Evolutionary conservation across 306 rosid genomes (phyloP), one percentile per base, ranked within the genome.

Genomic region (Malus sylvestris): DNA sequence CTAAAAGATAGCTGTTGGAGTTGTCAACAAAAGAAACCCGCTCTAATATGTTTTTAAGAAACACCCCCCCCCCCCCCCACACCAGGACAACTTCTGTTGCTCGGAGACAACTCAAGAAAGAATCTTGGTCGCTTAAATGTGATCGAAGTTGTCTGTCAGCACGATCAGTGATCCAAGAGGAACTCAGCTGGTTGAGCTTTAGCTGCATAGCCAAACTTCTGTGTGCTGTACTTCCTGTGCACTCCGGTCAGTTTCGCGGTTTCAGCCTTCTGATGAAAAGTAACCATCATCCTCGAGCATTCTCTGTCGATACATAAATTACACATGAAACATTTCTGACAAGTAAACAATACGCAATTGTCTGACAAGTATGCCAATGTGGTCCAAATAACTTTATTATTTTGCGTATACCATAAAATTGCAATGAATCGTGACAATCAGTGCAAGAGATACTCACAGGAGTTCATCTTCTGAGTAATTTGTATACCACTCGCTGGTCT

Each of bases 281-380:
- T 55, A 66, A 91, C 95, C 92, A 91, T 89, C 93, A 85, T 29
- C 79, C 78, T 86, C 45, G 98, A 89, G 87, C 98, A 93, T 78
- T 88, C 91, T 74, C 98, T 93, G 72, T 74, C 52, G 61, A 68
- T 42, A 38, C 59, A 61, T 0, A 46, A 4, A 42, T 11, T 33
- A 5, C 25, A 59, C 16, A 58, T 20, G n/a, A 13, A 32, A 4
- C 1, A 53, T 6, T n/a, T 27, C 15, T 61, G n/a, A 12, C 40
- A 16, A 33, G 29, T 57, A 20, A 57, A 57, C 62, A n/a, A 35
- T 35, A 35, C 40, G 40, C 38, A 35, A 6, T 6, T 35, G 38
- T 6, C 25, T 25, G 25, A 25, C 25, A 25, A 25, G 6, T 0
- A 12, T 13, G 25, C 22, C 20, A 23, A 64, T 4, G 23, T n/a